Conservation (phyloP, 2,329 filamentous ascomycete species). For the Mycocentrospora acerina region DNA sequence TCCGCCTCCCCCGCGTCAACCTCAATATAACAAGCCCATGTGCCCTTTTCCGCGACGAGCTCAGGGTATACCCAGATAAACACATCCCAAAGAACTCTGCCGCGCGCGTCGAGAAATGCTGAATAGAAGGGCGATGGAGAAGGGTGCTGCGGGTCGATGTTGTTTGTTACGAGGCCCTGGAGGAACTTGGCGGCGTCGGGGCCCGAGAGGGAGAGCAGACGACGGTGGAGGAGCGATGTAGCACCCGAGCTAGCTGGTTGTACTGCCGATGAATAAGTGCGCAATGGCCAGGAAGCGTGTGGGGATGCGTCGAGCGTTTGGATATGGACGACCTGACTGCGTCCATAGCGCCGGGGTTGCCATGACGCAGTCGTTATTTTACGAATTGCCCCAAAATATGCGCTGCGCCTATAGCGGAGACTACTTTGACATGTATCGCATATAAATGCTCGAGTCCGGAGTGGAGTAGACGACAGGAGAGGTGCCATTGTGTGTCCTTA, state of each 20-base stretch:
- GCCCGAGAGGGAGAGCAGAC: slow-evolving; percentile 77
- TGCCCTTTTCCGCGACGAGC: slow-evolving; percentile 25
- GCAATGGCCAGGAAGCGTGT: background rate
- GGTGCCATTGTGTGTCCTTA: slow-evolving; percentile 11
- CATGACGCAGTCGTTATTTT: slow-evolving; percentile 13
- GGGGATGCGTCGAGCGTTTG: background rate
- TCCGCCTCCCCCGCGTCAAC: slow-evolving; percentile 70
- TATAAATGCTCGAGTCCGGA: slow-evolving; percentile 12
- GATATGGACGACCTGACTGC: background rate
- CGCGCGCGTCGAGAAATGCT: slow-evolving; percentile 79
- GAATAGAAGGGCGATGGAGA: slow-evolving; percentile 59
- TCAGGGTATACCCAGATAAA: slow-evolving; percentile 68
- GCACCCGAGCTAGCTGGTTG: slow-evolving; percentile 48
- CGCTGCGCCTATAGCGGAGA: slow-evolving; percentile 3
- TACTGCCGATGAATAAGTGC: background rate
- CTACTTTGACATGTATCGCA: slow-evolving; percentile 23
- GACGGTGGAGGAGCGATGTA: slow-evolving; percentile 67
- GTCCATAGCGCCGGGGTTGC: slow-evolving; percentile 28
- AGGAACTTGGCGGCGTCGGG: slow-evolving; percentile 80
- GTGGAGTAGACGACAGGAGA: slow-evolving; percentile 1
- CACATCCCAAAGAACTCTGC: slow-evolving; percentile 82
- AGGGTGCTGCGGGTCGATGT: slow-evolving; percentile 54
- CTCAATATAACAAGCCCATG: slow-evolving; percentile 74
- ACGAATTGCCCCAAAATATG: slow-evolving; percentile 7
- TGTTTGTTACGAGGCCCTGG: slow-evolving; percentile 82